Conservation (phyloP, 139 green algal genomes). For the Haematococcus lacustris region DNA sequence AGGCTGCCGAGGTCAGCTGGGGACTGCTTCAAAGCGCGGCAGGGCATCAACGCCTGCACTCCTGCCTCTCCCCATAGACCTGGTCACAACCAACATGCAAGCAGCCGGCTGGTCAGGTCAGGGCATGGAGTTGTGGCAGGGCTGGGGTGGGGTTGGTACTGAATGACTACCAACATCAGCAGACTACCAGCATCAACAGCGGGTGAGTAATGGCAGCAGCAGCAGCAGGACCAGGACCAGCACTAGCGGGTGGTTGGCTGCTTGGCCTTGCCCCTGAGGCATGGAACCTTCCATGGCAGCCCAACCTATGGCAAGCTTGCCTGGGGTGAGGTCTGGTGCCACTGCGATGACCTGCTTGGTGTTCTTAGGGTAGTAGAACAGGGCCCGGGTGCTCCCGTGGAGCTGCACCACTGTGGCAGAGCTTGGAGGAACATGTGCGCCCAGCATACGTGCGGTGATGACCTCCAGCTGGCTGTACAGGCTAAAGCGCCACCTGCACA, state of each 20-base stretch:
- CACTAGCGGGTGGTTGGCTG: too few species aligned
- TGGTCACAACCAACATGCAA: too few species aligned
- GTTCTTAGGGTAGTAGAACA: conserved; percentile 60
- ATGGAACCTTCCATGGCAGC: too few species aligned
- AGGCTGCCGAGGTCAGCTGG: conserved; percentile 24
- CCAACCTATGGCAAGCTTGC: too few species aligned
- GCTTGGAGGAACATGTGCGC: conserved; percentile 35
- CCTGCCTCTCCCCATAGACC: conserved; percentile 51
- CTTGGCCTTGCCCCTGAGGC: too few species aligned
- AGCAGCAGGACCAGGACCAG: too few species aligned
- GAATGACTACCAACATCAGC: too few species aligned
- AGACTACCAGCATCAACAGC: too few species aligned
- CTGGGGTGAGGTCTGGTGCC: conserved; percentile 27
- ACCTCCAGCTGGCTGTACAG: conserved; percentile 52
- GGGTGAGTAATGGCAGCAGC: too few species aligned
- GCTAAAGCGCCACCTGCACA: conserved; percentile 1
- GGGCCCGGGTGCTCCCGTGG: conserved; percentile 31
- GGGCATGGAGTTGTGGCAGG: too few species aligned
- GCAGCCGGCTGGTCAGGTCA: too few species aligned
- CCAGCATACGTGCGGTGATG: conserved; percentile 49
- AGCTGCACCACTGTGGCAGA: conserved; percentile 36
- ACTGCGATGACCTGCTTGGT: conserved; percentile 31
- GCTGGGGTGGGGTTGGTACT: too few species aligned
- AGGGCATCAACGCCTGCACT: conserved; percentile 38
- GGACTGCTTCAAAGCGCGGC: conserved; percentile 17